Evolutionary conservation across 2,329 filamentous ascomycete genomes (phyloP).

Genomic region (Arthrobotrys iridis): DNA sequence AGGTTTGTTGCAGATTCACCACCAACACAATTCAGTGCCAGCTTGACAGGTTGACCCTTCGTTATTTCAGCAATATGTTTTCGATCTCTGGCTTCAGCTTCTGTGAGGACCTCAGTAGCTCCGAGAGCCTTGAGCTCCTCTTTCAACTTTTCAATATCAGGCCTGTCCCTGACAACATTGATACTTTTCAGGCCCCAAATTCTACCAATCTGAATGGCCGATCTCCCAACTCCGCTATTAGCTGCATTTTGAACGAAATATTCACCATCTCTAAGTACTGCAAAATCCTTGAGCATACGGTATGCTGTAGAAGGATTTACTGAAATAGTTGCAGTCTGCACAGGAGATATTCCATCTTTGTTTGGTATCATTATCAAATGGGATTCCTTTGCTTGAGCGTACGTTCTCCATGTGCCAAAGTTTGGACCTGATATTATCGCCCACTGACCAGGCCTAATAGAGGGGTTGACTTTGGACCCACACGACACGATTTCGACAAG

Average conservation of each 20-base stretch:
- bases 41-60: slow-evolving; percentile 74
- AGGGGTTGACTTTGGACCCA: slow-evolving; percentile 62
- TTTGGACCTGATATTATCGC: slow-evolving; percentile 85
- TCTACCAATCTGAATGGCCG: slow-evolving; percentile 85
- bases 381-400: slow-evolving; percentile 74
- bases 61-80: slow-evolving; percentile 71
- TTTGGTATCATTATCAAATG: slow-evolving; percentile 76
- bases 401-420: slow-evolving; percentile 94
- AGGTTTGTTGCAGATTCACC: slow-evolving; percentile 83
- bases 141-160: slow-evolving; percentile 73
- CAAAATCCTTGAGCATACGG: slow-evolving; percentile 87
- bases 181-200: slow-evolving; percentile 91
- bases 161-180: slow-evolving; percentile 82
- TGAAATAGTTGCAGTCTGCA: slow-evolving; percentile 85
- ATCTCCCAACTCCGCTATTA: slow-evolving; percentile 89
- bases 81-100: slow-evolving; percentile 64
- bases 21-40: slow-evolving; percentile 93
- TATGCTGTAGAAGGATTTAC: slow-evolving; percentile 97
- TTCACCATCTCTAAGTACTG: slow-evolving; percentile 73
- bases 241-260: slow-evolving; percentile 99
- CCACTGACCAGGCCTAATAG: slow-evolving; percentile 82
- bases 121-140: slow-evolving; percentile 71
- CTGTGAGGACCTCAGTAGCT: slow-evolving; percentile 66
- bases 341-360: slow-evolving; percentile 73
- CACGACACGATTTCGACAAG: slow-evolving; percentile 86